These are phyloP conservation scores for Tardiomyces depauwii DNA, from an alignment of 1,139 yeast species.

Conservation along the genomic window DNA sequence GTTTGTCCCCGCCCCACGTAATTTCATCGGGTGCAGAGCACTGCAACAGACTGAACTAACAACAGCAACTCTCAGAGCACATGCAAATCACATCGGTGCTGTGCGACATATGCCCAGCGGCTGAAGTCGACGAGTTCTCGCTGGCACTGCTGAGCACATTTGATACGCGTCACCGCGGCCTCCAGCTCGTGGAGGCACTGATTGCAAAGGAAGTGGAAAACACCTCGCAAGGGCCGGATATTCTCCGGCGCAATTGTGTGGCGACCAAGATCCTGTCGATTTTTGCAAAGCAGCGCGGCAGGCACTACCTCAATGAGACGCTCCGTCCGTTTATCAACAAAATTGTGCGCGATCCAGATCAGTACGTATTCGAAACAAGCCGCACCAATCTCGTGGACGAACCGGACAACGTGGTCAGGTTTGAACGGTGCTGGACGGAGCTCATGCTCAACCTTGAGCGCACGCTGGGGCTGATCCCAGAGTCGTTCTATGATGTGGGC, in stretches of 20 bases:
- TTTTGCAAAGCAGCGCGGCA: constrained; percentile 58
- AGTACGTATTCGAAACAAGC: constrained; percentile 50
- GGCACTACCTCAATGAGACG: constrained; percentile 41
- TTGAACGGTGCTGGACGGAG: background rate
- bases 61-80: constrained; percentile 6
- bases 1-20: too few species aligned
- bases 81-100: constrained; percentile 13
- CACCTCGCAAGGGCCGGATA: constrained; percentile 55
- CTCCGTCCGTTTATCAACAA: constrained; percentile 47
- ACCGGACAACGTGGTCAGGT: constrained; percentile 36
- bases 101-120: constrained; percentile 42
- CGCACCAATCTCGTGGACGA: constrained; percentile 27
- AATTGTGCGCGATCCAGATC: constrained; percentile 38
- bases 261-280: constrained; percentile 68
- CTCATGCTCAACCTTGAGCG: constrained; percentile 45
- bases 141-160: constrained; percentile 55
- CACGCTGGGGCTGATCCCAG: constrained; percentile 47
- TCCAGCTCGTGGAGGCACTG: constrained; percentile 45
- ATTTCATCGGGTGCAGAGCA: too few species aligned
- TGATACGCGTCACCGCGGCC: constrained; percentile 41
- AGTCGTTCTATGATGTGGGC: constrained; percentile 53
- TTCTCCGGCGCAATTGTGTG: constrained; percentile 70
- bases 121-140: constrained; percentile 65
- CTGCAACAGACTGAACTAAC: too few species aligned
- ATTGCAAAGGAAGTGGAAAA: constrained; percentile 51